Conservation (phyloP, 495 filamentous ascomycete genomes). For the Penicillium malachiteum region DNA sequence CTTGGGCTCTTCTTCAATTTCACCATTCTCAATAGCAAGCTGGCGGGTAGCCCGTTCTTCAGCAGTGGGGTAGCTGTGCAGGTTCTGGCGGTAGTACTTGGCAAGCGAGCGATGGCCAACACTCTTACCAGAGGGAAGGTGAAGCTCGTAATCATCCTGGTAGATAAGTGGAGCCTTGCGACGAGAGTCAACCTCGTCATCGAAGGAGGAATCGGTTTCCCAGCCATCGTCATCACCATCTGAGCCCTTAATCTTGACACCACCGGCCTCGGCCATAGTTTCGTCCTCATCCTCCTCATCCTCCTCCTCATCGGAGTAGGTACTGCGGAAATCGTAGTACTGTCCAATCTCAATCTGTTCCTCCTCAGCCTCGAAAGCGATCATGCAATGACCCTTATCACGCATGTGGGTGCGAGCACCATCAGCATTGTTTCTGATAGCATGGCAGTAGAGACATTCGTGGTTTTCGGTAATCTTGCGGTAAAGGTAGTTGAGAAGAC, state of each 20-base stretch:
- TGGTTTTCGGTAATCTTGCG: slow-evolving; percentile 74
- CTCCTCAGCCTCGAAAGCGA: slow-evolving; percentile 84
- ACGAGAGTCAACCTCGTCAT: slow-evolving; percentile 42
- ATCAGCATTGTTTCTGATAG: slow-evolving; percentile 65
- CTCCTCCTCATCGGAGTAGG: slow-evolving; percentile 82
- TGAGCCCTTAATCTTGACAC: slow-evolving; percentile 37
- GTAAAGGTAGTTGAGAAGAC: slow-evolving; percentile 72
- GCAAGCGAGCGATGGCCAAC: slow-evolving; percentile 86
- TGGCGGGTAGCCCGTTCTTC: slow-evolving; percentile 55
- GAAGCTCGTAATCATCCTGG: slow-evolving; percentile 87
- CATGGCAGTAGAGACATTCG: slow-evolving; percentile 83
- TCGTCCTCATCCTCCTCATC: slow-evolving; percentile 50
- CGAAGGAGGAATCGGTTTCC: slow-evolving; percentile 89
- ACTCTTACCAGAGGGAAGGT: slow-evolving; percentile 87
- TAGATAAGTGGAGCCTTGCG: slow-evolving; percentile 65
- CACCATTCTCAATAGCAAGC: slow-evolving; percentile 49
- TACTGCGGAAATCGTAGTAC: slow-evolving; percentile 94
- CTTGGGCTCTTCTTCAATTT: slow-evolving; percentile 44
- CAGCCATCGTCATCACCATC: slow-evolving; percentile 67
- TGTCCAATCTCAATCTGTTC: slow-evolving; percentile 96
- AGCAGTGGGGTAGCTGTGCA: slow-evolving; percentile 73
- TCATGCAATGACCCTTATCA: slow-evolving; percentile 94
- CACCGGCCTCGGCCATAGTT: slow-evolving; percentile 32
- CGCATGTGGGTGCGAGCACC: slow-evolving; percentile 94
- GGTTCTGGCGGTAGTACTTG: slow-evolving; percentile 88